Base-by-base conservation (phyloP, 2,329 filamentous ascomycete genomes). In the Periconia sp. region DNA sequence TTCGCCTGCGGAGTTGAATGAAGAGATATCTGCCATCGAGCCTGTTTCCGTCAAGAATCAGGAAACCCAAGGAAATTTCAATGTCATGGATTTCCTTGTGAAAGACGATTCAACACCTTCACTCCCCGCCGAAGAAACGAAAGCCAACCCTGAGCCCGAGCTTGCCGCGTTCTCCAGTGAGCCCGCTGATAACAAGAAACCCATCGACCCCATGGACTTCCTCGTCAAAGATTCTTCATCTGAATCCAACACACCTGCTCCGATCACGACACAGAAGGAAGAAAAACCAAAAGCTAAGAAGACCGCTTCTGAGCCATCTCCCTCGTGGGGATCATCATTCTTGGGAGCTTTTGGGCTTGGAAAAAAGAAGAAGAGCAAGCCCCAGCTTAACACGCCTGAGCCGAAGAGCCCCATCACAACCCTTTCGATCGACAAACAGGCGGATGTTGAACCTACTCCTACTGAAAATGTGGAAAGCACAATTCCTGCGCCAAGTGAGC, bases 311-410 rank as follows among this genome's bases (percentile, higher is more conserved):
- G 58, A 58, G 17, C 48, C 58, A 9, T 45, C 58, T 11, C 43
- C 57, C 10, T 60, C 62, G 3, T 70, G 65, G 64, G 64, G 65
- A 14, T 55, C 56, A 2, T 58, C 62, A 30, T 51, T 73, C 18
- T 63, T 60, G 58, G 66, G 69, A 42, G 65, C 66, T 1, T 59
- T 72, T 46, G 67, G 70, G 2, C 71, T 67, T 68, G 68, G 70
- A 11, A 65, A 63, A 11, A 65, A 63, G 58, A 70, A 67, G 59
- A 66, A 61, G 50, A 37, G 33, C 33, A 37, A 37, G 15, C 15
- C 33, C 15, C 48, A 55, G 9, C 57, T 59, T 3, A 50, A 59
- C 7, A 55, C 53, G 9, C 54, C 61, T 7, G 58, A 55, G 10
- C 42, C 49, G 14, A 47, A 49, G 41, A 20, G 54, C 27, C 48